Conservation (phyloP, 2,329 filamentous ascomycete species). For the Diaporthe ampelina region DNA sequence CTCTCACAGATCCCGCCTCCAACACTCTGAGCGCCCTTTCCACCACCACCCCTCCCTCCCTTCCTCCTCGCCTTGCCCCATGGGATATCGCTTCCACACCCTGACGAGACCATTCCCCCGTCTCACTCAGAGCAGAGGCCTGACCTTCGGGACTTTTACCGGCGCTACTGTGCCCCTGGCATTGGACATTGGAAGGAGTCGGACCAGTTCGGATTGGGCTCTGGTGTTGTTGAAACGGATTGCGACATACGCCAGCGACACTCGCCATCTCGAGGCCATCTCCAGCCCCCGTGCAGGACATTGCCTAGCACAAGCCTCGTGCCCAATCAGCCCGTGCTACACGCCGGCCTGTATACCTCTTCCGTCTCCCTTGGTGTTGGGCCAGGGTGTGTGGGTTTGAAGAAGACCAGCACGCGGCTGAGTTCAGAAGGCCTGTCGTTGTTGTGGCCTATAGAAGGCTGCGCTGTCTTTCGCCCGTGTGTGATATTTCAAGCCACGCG, state of each 20-base stretch:
- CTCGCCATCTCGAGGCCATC: constrained; percentile 37
- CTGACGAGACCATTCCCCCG: background rate
- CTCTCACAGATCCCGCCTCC: constrained; percentile 33
- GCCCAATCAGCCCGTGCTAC: constrained; percentile 35
- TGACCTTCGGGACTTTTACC: constrained; percentile 19
- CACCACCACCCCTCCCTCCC: constrained; percentile 26
- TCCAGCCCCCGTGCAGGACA: constrained; percentile 18
- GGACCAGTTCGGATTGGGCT: constrained; percentile 6
- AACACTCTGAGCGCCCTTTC: constrained; percentile 26
- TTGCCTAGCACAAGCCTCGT: constrained; percentile 1
- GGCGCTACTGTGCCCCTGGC: constrained; percentile 2
- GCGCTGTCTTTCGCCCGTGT: constrained; percentile 8
- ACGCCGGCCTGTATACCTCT: constrained; percentile 20
- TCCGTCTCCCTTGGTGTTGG: constrained; percentile 28
- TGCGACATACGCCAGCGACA: constrained; percentile 40
- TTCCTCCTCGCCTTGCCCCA: background rate
- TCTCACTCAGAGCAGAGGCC: constrained; percentile 8
- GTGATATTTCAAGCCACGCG: constrained; percentile 35
- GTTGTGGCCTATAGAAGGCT: constrained; percentile 4
- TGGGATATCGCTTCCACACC: constrained; percentile 20
- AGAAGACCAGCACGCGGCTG: constrained; percentile 33
- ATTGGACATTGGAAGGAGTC: constrained; percentile 21
- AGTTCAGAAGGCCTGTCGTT: background rate
- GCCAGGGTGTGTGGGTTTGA: constrained; percentile 28
- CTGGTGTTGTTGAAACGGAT: constrained; percentile 28